These are phyloP conservation scores for Chlorella sp. DNA, from an alignment of 139 green algal species.

Conservation along the genomic window DNA sequence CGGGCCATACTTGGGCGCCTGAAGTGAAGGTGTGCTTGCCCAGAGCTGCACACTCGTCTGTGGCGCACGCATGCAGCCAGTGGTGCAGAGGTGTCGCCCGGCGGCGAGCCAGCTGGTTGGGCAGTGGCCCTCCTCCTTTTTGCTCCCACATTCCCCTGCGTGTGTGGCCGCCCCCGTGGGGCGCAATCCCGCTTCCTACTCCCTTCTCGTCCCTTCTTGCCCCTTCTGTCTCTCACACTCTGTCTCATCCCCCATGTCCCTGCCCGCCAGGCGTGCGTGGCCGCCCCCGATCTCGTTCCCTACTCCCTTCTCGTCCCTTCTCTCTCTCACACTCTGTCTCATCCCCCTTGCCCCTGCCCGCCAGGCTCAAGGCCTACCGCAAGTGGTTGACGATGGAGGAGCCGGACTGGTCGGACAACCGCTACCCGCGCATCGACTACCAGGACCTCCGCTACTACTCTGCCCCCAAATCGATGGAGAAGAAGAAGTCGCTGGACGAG, in stretches of 20 bases:
- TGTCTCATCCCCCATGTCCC: too few species aligned
- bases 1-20: too few species aligned
- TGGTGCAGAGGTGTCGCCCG: background rate
- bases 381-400: slow-evolving; percentile 97
- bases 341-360: too few species aligned
- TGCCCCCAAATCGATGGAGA: slow-evolving; percentile 93
- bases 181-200: too few species aligned
- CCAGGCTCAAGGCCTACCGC: slow-evolving; percentile 86
- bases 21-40: background rate
- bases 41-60: background rate
- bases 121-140: too few species aligned
- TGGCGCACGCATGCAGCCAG: background rate
- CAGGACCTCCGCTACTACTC: slow-evolving; percentile 96
- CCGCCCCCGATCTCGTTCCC: too few species aligned
- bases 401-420: slow-evolving; percentile 50
- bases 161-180: too few species aligned
- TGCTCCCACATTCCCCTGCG: too few species aligned
- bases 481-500: slow-evolving; percentile 90
- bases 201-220: too few species aligned
- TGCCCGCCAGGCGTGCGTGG: too few species aligned
- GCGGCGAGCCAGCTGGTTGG: too few species aligned
- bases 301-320: background rate
- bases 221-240: too few species aligned
- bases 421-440: slow-evolving; percentile 88
- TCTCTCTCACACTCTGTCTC: background rate